phyloP scores from a whole-genome alignment of 768 basidiomycete species.

The Podaxis rugospora region DNA sequence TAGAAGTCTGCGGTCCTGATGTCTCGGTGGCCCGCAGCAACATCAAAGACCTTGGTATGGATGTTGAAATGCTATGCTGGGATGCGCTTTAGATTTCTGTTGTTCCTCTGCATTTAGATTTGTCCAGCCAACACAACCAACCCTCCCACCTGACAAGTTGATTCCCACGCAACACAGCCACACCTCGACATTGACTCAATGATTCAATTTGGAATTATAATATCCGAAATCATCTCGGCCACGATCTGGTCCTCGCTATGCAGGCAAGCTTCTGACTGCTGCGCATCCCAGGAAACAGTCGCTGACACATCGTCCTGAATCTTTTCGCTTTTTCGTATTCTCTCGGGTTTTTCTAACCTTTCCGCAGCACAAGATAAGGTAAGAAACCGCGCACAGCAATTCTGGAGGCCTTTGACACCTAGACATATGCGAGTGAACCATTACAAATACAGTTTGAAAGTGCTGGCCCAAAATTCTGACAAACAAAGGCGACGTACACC shows the following conservation, averaged over 20 bases:
- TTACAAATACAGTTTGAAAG: too few relatives aligned
- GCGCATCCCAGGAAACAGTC: not conserved
- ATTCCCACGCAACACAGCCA: not conserved
- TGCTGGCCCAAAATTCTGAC: not conserved
- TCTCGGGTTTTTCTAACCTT: not conserved
- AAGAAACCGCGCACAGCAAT: not conserved
- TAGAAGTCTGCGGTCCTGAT: not conserved
- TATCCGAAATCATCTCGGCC: not conserved
- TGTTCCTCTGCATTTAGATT: not conserved
- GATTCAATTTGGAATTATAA: not conserved
- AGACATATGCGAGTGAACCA: too few relatives aligned
- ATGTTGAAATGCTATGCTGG: not conserved
- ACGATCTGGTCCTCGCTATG: not conserved
- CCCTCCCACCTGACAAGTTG: not conserved
- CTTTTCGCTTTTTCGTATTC: not conserved
- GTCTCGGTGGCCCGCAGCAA: not conserved
- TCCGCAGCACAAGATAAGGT: not conserved
- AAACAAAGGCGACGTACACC: too few relatives aligned
- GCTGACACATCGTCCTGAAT: not conserved
- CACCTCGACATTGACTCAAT: not conserved
- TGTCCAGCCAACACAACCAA: not conserved
- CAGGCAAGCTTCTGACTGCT: not conserved
- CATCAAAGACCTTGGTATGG: not conserved
- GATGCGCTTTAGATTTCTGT: not conserved
- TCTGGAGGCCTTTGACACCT: too few relatives aligned